phyloP scores from a whole-genome alignment of 148 eudicot genomes.

The Nepenthes gracilis region DNA sequence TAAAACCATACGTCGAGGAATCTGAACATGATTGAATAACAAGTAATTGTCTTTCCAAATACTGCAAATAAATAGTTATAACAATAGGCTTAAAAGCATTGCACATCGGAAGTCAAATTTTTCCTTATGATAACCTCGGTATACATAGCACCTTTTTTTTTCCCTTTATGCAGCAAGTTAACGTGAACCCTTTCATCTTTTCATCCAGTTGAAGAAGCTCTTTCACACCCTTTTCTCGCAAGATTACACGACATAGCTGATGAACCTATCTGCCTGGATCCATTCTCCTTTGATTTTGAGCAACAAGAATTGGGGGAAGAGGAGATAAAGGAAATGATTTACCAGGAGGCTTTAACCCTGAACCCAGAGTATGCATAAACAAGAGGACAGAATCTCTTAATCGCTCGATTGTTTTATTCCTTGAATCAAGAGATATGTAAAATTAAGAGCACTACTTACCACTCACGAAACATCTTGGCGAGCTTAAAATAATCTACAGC shows the following conservation, averaged over 20 bases:
- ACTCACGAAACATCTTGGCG: too few relatives aligned
- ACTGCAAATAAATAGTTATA: too few relatives aligned
- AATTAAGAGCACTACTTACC: too few relatives aligned
- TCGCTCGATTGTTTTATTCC: too few relatives aligned
- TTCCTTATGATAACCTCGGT: too few relatives aligned
- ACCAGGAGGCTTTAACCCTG: conserved; percentile 57
- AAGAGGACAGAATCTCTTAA: not conserved
- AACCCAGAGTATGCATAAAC: conserved; percentile 45
- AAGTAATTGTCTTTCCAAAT: too few relatives aligned
- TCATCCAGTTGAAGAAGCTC: conserved; percentile 72
- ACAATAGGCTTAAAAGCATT: too few relatives aligned
- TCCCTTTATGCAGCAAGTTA: not conserved
- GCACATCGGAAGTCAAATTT: too few relatives aligned
- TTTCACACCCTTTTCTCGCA: conserved; percentile 76
- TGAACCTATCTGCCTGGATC: conserved; percentile 55
- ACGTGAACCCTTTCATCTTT: not conserved
- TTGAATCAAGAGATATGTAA: too few relatives aligned
- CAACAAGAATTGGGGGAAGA: conserved; percentile 64
- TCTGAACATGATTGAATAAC: too few relatives aligned
- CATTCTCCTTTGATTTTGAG: conserved; percentile 87
- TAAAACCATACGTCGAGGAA: too few relatives aligned
- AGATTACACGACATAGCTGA: conserved; percentile 72
- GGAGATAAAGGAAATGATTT: conserved; percentile 86
- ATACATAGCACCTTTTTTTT: not conserved
- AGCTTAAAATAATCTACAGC: too few relatives aligned